Percentiles rank a stretch among this genome's conserved stretches.
Evolutionary conservation across 2,329 filamentous ascomycete genomes (phyloP).

Genomic region (Colletotrichum chlorophyti): DNA sequence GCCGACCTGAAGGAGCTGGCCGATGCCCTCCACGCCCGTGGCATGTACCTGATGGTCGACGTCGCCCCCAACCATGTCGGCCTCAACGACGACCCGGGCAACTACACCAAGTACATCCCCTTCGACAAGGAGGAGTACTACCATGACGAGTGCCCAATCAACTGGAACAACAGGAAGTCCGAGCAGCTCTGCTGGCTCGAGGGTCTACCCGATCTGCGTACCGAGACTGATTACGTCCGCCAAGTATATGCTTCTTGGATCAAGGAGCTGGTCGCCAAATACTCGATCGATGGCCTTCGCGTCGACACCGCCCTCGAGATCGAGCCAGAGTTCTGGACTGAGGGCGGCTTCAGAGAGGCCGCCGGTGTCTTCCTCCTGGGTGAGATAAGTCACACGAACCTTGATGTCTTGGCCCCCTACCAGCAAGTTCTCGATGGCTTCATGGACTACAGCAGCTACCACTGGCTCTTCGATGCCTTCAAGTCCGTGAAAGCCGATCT

Average conservation of each 20-base stretch:
- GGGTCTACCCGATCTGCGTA: slow-evolving; percentile 67
- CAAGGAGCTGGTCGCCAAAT: slow-evolving; percentile 61
- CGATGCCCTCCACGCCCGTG: slow-evolving; percentile 54
- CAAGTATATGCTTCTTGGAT: slow-evolving; percentile 66
- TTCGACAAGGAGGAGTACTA: slow-evolving; percentile 64
- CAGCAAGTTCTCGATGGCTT: slow-evolving; percentile 61
- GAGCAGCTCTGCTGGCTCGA: slow-evolving; percentile 61
- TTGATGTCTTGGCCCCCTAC: slow-evolving; percentile 58
- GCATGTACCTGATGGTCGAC: slow-evolving; percentile 65
- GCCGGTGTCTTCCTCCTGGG: slow-evolving; percentile 67
- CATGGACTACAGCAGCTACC: slow-evolving; percentile 65
- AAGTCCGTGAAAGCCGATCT: slow-evolving; percentile 29
- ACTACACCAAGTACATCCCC: slow-evolving; percentile 33
- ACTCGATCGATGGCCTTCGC: slow-evolving; percentile 68
- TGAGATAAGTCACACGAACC: slow-evolving; percentile 63
- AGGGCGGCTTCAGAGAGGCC: slow-evolving; percentile 51
- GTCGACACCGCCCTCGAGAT: slow-evolving; percentile 70
- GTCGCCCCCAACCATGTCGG: slow-evolving; percentile 59
- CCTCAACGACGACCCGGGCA: slow-evolving; percentile 32
- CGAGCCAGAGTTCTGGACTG: slow-evolving; percentile 62
- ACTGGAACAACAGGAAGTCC: slow-evolving; percentile 59
- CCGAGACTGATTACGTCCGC: slow-evolving; percentile 55
- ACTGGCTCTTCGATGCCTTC: slow-evolving; percentile 30
- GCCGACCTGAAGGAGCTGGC: slow-evolving; percentile 55
- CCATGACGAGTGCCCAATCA: slow-evolving; percentile 64